Conservation (phyloP, 495 filamentous ascomycete species). For the Penicillium odoratum region DNA sequence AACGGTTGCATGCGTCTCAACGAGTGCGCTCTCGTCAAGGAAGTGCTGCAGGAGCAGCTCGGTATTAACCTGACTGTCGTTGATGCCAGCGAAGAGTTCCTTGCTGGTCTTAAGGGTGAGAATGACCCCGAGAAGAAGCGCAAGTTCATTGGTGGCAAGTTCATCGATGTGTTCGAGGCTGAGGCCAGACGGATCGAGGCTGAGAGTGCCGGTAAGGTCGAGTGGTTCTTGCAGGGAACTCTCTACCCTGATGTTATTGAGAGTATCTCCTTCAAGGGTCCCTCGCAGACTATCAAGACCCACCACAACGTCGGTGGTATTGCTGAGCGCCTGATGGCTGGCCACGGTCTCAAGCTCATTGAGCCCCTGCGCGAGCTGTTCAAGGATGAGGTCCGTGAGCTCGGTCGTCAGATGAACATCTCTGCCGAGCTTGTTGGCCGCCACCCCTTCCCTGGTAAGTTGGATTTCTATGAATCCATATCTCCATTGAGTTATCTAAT, state of each 20-base stretch:
- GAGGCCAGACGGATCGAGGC: constrained; percentile 68
- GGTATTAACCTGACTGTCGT: constrained; percentile 90
- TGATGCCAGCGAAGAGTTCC: constrained; percentile 74
- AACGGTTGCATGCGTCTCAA: constrained; percentile 86
- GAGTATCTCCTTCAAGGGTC: constrained; percentile 16
- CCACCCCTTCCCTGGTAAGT: constrained; percentile 68
- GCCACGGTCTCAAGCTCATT: constrained; percentile 48
- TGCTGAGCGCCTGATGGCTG: constrained; percentile 10
- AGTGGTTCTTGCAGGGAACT: constrained; percentile 86
- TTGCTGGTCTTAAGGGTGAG: constrained; percentile 71
- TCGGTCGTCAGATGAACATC: constrained; percentile 58
- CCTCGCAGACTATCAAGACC: constrained; percentile 29
- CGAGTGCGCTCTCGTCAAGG: constrained; percentile 77
- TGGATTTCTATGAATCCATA: too few species aligned
- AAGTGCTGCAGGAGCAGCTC: constrained; percentile 71
- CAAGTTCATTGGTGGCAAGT: constrained; percentile 83
- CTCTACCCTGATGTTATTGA: constrained; percentile 55
- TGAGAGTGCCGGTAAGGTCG: constrained; percentile 68
- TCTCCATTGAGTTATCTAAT: too few species aligned
- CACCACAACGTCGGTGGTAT: constrained; percentile 36
- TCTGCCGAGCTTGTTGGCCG: constrained; percentile 67
- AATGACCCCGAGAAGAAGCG: constrained; percentile 87
- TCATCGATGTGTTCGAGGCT: constrained; percentile 87
- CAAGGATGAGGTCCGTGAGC: constrained; percentile 76
- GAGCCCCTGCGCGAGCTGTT: constrained; percentile 81